Percentiles rank a stretch among this genome's conserved stretches.
Conservation (phyloP, 345 rosid species). For the Zanthoxylum bungeanum region DNA sequence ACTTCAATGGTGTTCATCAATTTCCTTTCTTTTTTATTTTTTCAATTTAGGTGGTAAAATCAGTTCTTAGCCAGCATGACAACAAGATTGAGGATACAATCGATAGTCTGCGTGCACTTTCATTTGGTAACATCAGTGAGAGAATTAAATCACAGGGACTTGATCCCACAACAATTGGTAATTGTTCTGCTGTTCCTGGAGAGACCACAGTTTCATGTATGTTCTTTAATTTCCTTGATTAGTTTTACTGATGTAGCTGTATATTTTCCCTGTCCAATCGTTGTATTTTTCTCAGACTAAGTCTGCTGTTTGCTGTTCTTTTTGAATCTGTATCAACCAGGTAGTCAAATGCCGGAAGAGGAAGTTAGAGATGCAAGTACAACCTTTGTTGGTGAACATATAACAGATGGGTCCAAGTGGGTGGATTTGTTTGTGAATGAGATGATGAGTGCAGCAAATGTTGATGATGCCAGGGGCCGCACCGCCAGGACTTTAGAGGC, state of each 20-base stretch:
- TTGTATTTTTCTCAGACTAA: not conserved
- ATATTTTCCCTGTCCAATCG: not conserved
- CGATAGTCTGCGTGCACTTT: conserved; percentile 30
- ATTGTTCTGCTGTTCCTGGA: conserved; percentile 14
- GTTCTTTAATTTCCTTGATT: not conserved
- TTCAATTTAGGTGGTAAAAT: conserved; percentile 28
- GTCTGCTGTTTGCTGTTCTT: not conserved
- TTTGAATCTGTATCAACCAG: conserved; percentile 8
- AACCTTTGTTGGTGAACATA: conserved; percentile 6
- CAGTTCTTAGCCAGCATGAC: conserved; percentile 29
- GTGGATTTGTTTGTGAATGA: conserved; percentile 49
- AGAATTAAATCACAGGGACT: conserved; percentile 16
- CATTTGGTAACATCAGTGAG: conserved; percentile 12
- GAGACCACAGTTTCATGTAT: conserved; percentile 16
- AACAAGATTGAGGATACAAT: conserved; percentile 46
- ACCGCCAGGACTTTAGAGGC: conserved; percentile 39
- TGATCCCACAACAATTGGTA: conserved; percentile 16
- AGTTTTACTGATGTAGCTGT: not conserved
- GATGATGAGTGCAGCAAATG: conserved; percentile 35
- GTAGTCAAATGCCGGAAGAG: conserved; percentile 22
- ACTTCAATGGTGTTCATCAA: not conserved
- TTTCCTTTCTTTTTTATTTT: conserved; percentile 8
- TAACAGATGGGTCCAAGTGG: conserved; percentile 36
- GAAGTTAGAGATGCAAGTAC: conserved; percentile 2
- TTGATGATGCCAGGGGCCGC: conserved; percentile 42